Percentiles rank a stretch among this genome's conserved stretches.
Evolutionary conservation across 148 eudicot species (phyloP).

Genomic region (Tetragonia tetragonoides): DNA sequence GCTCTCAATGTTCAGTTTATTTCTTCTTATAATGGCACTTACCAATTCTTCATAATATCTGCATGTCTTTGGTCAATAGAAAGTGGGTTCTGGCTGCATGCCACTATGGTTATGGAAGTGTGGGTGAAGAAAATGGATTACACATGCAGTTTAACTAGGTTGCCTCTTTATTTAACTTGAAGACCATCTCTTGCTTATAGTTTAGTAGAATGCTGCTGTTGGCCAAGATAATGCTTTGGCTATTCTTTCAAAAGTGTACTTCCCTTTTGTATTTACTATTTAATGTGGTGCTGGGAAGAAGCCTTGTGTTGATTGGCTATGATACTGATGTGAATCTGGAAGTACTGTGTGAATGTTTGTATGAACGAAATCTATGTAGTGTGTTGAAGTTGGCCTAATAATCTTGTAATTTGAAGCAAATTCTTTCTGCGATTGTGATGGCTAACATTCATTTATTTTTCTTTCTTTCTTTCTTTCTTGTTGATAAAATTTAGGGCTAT

Average conservation of each 20-base stretch:
- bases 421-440: neutral
- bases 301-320: neutral
- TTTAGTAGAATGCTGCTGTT: neutral
- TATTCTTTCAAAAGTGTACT: neutral
- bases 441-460: no score
- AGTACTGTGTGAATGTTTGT: neutral
- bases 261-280: neutral
- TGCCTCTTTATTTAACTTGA: neutral
- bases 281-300: neutral
- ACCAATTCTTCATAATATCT: neutral
- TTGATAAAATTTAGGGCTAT: slow-evolving; percentile 38
- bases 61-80: neutral
- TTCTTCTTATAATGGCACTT: neutral
- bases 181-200: no score
- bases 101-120: neutral
- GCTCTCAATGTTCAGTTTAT: neutral
- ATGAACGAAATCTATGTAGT: neutral
- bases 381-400: neutral
- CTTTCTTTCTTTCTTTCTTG: no score
- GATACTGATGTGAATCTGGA: neutral
- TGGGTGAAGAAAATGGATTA: neutral
- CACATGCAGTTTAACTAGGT: neutral
- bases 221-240: neutral
- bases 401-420: neutral
- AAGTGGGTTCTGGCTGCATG: neutral